Evolutionary conservation across 176 grass and related monocot genomes (phyloP).

Genomic region (Carex littledalei): DNA sequence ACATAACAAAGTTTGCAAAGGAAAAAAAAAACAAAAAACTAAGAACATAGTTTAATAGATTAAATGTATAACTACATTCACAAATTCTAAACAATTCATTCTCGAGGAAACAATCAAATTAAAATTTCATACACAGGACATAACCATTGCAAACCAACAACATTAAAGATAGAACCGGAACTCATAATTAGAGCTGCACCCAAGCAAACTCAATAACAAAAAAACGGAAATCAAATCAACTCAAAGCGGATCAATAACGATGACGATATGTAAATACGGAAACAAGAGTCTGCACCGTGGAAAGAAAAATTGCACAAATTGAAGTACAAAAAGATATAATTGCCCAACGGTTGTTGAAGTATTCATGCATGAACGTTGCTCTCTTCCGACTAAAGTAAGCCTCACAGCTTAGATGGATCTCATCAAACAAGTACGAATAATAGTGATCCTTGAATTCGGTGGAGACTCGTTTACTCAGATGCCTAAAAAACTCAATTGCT

Average conservation of each 20-base stretch:
- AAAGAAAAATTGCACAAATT: neutral
- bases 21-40: too few relatives aligned
- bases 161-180: too few relatives aligned
- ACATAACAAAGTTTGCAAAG: too few relatives aligned
- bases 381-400: neutral
- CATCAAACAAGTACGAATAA: neutral
- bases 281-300: conserved; percentile 11
- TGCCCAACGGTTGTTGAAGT: conserved; percentile 15
- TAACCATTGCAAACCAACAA: too few relatives aligned
- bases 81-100: too few relatives aligned
- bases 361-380: neutral
- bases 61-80: too few relatives aligned
- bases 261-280: neutral
- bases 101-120: neutral
- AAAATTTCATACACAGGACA: neutral
- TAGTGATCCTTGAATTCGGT: neutral
- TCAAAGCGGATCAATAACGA: neutral
- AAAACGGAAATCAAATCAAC: neutral
- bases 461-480: neutral
- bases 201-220: neutral
- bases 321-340: neutral
- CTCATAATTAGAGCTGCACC: too few relatives aligned
- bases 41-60: neutral
- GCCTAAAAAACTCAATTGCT: neutral
- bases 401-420: neutral